Percentiles rank a stretch among this genome's conserved stretches.
Conservation (phyloP, 176 grass and related monocot genomes). For the Zoysia pacifica region DNA sequence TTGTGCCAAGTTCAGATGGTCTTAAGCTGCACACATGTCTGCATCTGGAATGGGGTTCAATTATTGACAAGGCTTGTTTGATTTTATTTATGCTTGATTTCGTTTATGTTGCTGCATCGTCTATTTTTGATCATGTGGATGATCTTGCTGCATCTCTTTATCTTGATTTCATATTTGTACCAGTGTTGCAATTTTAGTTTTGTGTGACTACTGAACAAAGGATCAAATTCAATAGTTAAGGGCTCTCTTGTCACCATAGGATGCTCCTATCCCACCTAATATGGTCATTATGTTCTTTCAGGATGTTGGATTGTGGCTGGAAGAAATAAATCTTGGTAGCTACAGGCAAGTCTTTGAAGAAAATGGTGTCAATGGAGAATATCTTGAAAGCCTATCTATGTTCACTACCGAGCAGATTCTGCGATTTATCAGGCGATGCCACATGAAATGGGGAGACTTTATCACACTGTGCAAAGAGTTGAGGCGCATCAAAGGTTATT, state of each 20-base stretch:
- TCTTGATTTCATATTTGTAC: neutral
- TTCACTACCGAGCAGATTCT: slow-evolving; percentile 98
- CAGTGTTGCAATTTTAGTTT: neutral
- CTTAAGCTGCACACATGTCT: neutral
- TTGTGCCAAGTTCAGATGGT: neutral
- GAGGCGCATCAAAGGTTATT: slow-evolving; percentile 93
- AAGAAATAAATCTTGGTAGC: slow-evolving; percentile 97
- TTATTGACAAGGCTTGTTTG: neutral
- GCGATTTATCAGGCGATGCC: slow-evolving; percentile 95
- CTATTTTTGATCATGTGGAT: neutral
- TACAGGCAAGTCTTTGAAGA: slow-evolving; percentile 95
- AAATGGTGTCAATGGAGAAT: slow-evolving; percentile 92
- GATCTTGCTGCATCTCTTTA: no score
- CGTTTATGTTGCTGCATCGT: neutral
- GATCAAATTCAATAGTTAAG: neutral
- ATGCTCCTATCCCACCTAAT: slow-evolving; percentile 18
- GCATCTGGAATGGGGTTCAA: neutral
- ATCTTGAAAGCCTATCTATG: slow-evolving; percentile 88
- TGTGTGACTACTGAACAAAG: neutral
- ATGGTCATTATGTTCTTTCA: slow-evolving; percentile 52
- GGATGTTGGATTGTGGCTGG: slow-evolving; percentile 97
- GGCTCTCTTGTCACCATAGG: neutral
- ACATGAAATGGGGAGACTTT: slow-evolving; percentile 99
- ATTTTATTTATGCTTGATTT: no score
- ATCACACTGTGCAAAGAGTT: slow-evolving; percentile 99